Conservation (phyloP, 129 eudicot species). For the Ambrosia artemisiifolia region DNA sequence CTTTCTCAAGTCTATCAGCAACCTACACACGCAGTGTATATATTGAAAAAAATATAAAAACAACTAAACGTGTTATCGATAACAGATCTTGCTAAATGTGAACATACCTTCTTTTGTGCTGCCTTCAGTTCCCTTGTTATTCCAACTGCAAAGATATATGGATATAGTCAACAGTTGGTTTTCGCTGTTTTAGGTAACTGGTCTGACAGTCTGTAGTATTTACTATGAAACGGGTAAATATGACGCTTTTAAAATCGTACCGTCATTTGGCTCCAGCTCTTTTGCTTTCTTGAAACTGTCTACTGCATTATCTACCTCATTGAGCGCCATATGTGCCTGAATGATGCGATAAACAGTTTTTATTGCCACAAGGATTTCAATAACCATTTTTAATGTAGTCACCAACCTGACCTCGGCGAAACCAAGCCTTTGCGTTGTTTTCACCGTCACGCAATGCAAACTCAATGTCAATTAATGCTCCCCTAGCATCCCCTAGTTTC, state of each 20-base stretch:
- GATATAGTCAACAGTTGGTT: neutral
- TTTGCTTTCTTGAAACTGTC: constrained; percentile 81
- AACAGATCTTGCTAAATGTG: neutral
- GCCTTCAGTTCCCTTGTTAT: constrained; percentile 68
- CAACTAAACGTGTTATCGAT: neutral
- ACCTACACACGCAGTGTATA: constrained; percentile 18
- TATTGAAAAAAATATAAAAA: neutral
- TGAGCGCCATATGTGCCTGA: constrained; percentile 89
- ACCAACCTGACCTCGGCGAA: constrained; percentile 97
- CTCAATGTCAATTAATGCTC: constrained; percentile 79
- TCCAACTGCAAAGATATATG: constrained; percentile 49
- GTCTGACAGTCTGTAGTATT: neutral
- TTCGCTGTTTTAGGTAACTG: neutral
- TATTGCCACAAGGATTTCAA: neutral
- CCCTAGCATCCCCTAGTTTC: constrained; percentile 80
- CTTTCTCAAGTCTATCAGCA: constrained; percentile 67
- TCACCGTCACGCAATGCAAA: constrained; percentile 87
- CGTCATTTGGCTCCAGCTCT: constrained; percentile 87
- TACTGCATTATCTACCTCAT: constrained; percentile 86
- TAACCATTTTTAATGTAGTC: neutral
- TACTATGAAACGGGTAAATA: neutral
- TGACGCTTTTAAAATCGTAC: constrained; percentile 1
- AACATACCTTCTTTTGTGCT: constrained; percentile 58
- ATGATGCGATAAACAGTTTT: neutral
- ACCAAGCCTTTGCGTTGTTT: constrained; percentile 85